Percentiles rank a stretch among this genome's conserved stretches.
These are phyloP conservation scores for Chara braunii DNA, from an alignment of 139 green algal species.

Conservation along the genomic window DNA sequence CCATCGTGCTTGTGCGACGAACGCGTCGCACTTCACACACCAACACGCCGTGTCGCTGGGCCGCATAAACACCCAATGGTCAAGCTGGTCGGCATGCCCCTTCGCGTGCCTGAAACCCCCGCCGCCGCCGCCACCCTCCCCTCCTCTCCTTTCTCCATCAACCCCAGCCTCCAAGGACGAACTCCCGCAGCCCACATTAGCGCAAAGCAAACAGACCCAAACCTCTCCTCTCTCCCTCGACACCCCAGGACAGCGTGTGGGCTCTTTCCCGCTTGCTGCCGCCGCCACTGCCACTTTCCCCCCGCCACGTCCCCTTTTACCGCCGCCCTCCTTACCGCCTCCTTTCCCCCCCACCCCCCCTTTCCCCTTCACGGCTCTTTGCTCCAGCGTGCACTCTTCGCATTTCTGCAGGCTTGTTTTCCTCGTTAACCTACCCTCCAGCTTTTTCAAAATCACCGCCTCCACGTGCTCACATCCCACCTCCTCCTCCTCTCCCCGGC, in stretches of 20 bases:
- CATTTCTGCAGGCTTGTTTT: neutral
- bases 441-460: neutral
- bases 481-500: neutral
- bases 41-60: neutral
- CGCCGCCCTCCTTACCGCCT: neutral
- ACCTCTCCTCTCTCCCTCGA: neutral
- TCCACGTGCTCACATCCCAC: neutral
- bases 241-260: neutral
- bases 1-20: too few relatives aligned
- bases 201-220: constrained; percentile 15
- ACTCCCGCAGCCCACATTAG: constrained; percentile 5
- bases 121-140: neutral
- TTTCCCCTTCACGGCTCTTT: neutral
- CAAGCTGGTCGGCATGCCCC: neutral
- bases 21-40: constrained; percentile 9
- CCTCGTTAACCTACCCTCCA: neutral
- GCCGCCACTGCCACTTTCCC: neutral
- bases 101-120: neutral
- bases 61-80: constrained; percentile 1
- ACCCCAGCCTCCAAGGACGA: neutral
- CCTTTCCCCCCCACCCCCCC: neutral
- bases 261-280: neutral
- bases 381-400: neutral
- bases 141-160: neutral
- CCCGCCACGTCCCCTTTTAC: neutral